These are phyloP conservation scores for Boletus rex-veris DNA, from an alignment of 768 basidiomycete species.

Conservation along the genomic window DNA sequence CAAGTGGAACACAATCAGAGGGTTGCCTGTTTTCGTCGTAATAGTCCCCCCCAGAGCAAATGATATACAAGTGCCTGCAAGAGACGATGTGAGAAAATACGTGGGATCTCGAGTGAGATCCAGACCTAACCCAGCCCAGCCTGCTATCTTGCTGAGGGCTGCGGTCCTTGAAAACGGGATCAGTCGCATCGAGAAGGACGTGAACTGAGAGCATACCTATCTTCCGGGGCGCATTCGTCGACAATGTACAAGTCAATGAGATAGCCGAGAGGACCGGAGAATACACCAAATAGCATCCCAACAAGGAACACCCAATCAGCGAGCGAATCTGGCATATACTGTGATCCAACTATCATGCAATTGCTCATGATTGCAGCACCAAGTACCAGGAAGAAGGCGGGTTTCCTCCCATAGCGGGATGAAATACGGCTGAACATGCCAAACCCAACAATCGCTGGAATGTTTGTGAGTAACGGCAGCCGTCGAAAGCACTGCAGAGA, in stretches of 20 bases:
- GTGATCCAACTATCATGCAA: constrained; percentile 17
- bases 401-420: constrained; percentile 27
- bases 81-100: not conserved
- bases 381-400: constrained; percentile 15
- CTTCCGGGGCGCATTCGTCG: constrained; percentile 23
- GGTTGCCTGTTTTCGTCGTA: constrained; percentile 24
- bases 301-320: constrained; percentile 15
- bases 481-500: not conserved
- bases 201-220: constrained; percentile 13
- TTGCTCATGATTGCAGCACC: constrained; percentile 2
- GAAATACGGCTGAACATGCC: constrained; percentile 22
- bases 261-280: constrained; percentile 17
- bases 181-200: not conserved
- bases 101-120: not conserved
- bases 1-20: constrained; percentile 22
- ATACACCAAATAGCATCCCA: constrained; percentile 15
- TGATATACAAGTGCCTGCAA: constrained; percentile 24
- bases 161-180: constrained; percentile 21
- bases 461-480: not conserved
- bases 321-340: constrained; percentile 12
- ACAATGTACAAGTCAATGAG: constrained; percentile 29
- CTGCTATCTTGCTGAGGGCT: constrained; percentile 23
- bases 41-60: constrained; percentile 30
- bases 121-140: constrained; percentile 30
- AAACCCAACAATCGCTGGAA: constrained; percentile 24